Evolutionary conservation across 2,329 filamentous ascomycete genomes (phyloP).

Genomic region (Penicillium sp.): DNA sequence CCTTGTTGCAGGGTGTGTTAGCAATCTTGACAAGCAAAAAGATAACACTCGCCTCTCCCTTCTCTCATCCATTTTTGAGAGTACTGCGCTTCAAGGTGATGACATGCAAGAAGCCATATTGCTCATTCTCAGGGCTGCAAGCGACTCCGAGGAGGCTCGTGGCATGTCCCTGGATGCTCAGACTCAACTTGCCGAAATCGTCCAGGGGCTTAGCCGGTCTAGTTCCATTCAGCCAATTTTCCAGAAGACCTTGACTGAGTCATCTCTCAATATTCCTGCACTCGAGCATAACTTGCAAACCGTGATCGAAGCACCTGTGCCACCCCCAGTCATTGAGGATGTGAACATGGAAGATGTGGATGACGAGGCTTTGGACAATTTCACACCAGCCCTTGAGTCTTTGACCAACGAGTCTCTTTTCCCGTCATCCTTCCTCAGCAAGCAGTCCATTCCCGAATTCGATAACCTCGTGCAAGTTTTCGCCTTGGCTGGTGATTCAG

Average conservation of each 20-base stretch:
- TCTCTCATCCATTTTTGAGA: slow-evolving; percentile 40
- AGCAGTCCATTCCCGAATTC: slow-evolving; percentile 37
- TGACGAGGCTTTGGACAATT: slow-evolving; percentile 30
- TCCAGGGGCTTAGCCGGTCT: slow-evolving; percentile 67
- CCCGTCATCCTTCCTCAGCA: slow-evolving; percentile 41
- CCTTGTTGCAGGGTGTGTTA: slow-evolving; percentile 38
- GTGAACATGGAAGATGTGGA: slow-evolving; percentile 52
- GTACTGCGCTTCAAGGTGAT: slow-evolving; percentile 32
- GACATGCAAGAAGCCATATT: slow-evolving; percentile 34
- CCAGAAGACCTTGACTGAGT: slow-evolving; percentile 65
- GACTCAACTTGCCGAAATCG: slow-evolving; percentile 63
- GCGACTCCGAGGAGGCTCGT: slow-evolving; percentile 50
- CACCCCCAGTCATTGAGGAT: slow-evolving; percentile 54
- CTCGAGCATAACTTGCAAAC: slow-evolving; percentile 75
- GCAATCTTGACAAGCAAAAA: slow-evolving; percentile 35
- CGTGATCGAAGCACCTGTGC: slow-evolving; percentile 61
- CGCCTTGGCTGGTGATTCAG: slow-evolving; percentile 33
- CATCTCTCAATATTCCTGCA: slow-evolving; percentile 70
- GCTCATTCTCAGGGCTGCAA: slow-evolving; percentile 36
- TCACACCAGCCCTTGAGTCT: slow-evolving; percentile 36
- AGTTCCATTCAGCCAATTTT: slow-evolving; percentile 65
- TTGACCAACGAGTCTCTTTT: slow-evolving; percentile 31
- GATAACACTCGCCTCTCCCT: slow-evolving; percentile 49
- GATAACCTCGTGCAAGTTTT: slow-evolving; percentile 43
- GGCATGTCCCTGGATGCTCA: slow-evolving; percentile 51